A percentile compares a stretch with the other conserved stretches of the same genome.
Evolutionary conservation across 1,139 yeast genomes (phyloP).

Genomic region (Yarrowia galli): DNA sequence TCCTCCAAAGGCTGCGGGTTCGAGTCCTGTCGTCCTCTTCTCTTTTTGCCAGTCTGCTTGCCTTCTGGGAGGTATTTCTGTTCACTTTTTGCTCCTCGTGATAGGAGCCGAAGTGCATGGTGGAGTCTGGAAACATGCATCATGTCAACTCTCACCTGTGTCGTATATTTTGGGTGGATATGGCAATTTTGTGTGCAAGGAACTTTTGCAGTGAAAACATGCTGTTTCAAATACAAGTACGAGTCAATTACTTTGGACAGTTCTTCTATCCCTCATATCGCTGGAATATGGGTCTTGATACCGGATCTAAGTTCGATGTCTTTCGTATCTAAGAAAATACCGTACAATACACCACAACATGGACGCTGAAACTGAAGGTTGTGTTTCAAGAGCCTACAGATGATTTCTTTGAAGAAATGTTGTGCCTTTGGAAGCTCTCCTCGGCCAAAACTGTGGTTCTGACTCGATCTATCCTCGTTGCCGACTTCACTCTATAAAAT

Average conservation of each 20-base stretch:
- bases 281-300: no score
- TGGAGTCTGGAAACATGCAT: background rate
- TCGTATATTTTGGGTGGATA: background rate
- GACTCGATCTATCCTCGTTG: no score
- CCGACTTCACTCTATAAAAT: no score
- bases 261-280: no score
- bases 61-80: background rate
- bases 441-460: no score
- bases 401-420: no score
- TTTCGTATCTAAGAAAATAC: background rate
- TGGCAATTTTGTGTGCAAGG: no score
- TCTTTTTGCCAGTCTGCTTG: background rate
- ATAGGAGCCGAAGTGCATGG: background rate
- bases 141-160: background rate
- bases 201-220: background rate
- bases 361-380: no score
- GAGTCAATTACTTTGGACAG: no score
- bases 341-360: background rate
- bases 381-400: no score
- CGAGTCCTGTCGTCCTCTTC: conserved; percentile 34
- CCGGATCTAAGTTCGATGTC: background rate
- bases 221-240: no score
- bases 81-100: background rate
- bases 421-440: no score
- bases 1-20: conserved; percentile 36